Conservation (phyloP, 352 stramenopile genomes). For the Globisporangium parvum region DNA sequence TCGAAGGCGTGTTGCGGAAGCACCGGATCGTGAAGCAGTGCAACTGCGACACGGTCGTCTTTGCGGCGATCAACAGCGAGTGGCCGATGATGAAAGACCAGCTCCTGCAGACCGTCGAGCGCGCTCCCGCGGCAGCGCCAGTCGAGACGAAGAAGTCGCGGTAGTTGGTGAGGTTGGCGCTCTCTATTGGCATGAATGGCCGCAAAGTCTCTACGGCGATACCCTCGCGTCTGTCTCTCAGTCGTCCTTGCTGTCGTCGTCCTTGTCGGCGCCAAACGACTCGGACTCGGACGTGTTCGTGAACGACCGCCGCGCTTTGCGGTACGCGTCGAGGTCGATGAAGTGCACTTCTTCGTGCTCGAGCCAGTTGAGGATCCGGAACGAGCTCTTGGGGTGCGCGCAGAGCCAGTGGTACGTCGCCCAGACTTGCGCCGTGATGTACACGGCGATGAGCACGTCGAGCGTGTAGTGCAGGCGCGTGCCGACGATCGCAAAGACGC, state of each 20-base stretch:
- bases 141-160: conserved; percentile 30
- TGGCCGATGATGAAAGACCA: conserved; percentile 70
- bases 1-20: conserved; percentile 87
- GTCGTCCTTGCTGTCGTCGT: not conserved
- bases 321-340: conserved; percentile 75
- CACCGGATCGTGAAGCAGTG: conserved; percentile 79
- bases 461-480: conserved; percentile 85
- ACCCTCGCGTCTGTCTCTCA: not conserved
- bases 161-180: conserved; percentile 12
- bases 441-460: conserved; percentile 59
- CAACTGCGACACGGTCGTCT: conserved; percentile 83
- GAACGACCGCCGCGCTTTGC: conserved; percentile 58
- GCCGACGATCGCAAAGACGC: conserved; percentile 78
- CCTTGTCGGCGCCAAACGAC: conserved; percentile 9
- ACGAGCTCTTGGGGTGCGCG: conserved; percentile 47
- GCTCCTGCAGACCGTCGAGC: conserved; percentile 37
- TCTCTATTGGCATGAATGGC: not conserved
- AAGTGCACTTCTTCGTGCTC: conserved; percentile 77
- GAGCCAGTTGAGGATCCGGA: conserved; percentile 73
- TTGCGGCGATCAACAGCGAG: conserved; percentile 85
- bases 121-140: conserved; percentile 5
- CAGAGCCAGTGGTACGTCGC: conserved; percentile 68
- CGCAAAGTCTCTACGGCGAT: conserved; percentile 1
- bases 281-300: conserved; percentile 18
- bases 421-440: too few species aligned